Conservation (phyloP, 768 basidiomycete genomes). For the Psilocybe azurescens region DNA sequence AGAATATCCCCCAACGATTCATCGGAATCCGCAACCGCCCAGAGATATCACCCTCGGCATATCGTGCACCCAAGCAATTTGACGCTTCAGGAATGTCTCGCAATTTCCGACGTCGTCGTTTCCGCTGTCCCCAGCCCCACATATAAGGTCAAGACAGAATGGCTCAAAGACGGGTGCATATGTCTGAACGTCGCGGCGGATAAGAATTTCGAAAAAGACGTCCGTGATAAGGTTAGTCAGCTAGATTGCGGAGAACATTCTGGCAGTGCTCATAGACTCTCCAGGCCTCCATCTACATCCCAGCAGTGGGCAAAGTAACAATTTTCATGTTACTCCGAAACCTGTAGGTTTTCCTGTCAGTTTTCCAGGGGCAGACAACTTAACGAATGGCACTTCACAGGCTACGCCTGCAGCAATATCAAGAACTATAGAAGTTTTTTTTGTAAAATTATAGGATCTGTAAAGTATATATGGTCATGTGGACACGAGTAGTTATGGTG, state of each 20-base stretch:
- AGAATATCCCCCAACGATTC: slow-evolving; percentile 37
- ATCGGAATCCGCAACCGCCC: slow-evolving; percentile 36
- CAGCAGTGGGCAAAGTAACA: slow-evolving; percentile 97
- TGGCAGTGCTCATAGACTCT: neutral
- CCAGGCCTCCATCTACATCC: slow-evolving; percentile 92
- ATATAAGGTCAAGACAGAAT: slow-evolving; percentile 90
- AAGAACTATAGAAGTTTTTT: slow-evolving; percentile 29
- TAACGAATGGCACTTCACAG: slow-evolving; percentile 32
- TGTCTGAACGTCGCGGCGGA: slow-evolving; percentile 93
- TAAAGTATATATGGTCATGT: slow-evolving; percentile 36
- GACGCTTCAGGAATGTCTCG: slow-evolving; percentile 81
- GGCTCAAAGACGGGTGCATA: slow-evolving; percentile 92
- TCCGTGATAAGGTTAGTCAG: slow-evolving; percentile 83
- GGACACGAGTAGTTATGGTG: slow-evolving; percentile 31
- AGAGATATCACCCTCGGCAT: slow-evolving; percentile 84
- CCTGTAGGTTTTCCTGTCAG: slow-evolving; percentile 57
- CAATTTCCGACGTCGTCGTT: slow-evolving; percentile 89
- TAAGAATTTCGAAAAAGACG: slow-evolving; percentile 95
- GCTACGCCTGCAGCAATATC: slow-evolving; percentile 62
- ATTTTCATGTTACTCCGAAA: slow-evolving; percentile 98
- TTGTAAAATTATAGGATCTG: slow-evolving; percentile 33
- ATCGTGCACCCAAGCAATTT: slow-evolving; percentile 73
- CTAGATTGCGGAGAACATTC: neutral
- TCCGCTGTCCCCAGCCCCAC: slow-evolving; percentile 86
- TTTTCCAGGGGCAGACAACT: neutral